Evolutionary conservation across 1,139 yeast genomes (phyloP), one percentile per base, ranked within the genome.

Genomic region (Magnusiomyces suaveolens): DNA sequence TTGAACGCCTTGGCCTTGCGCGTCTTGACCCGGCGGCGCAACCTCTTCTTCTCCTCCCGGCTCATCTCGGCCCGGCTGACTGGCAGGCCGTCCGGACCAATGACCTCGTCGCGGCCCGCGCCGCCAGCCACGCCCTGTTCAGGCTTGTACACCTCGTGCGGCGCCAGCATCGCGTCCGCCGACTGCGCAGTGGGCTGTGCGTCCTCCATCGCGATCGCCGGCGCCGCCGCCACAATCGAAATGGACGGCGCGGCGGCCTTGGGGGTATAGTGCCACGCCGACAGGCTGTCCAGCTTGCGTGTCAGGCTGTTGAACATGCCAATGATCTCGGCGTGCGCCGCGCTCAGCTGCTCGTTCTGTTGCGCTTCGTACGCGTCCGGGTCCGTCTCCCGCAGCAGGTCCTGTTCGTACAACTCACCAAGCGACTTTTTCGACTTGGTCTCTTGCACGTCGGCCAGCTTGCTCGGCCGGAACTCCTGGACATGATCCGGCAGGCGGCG

Each of bases 231-330:
- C 66, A 84, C 88, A 64, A 92, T 83, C 57, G 87, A 90, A 60
- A 90, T 74, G 26, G 83, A 72, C 62, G 87, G 86, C 66, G 86
- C 83, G 55, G 87, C 83, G 18, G 96, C 96, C 69, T 85, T 87
- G 54, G 98, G 98, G 54, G 89, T 80, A 72, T 85, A 92, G 68
- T 89, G 95, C 62, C 97, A 95, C 10, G 97, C 88, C 50, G 95
- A 82, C 54, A 92, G 75, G 1, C 96, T 82, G 68, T 92, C 97
- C 50, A 92, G 78, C 62, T 84, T 85, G 65, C 85, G 82, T 51
- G 79, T 77, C 44, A 94, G 75, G 25, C 74, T 74, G 50, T 77
- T 76, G 66, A 82, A 89, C 58, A 92, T 67, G 49, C 77, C 82
- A 46, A 77, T 73, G 54, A 94, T 83, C 67, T 90, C 97, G 58